Evolutionary conservation across 2,329 filamentous ascomycete species (phyloP).

Genomic region (Neospermospora avenae): DNA sequence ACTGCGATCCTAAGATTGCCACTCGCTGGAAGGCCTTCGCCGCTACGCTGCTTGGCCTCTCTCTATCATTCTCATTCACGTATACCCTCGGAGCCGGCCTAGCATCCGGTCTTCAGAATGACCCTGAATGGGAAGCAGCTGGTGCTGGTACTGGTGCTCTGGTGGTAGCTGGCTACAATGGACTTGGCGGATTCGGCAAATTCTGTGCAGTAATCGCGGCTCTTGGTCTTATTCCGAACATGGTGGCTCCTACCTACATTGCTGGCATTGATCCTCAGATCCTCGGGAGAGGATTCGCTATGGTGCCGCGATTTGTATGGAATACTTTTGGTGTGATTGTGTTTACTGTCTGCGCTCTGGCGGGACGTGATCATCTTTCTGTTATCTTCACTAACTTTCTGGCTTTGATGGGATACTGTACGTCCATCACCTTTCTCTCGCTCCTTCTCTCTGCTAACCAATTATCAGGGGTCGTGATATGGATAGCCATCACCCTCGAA

Average conservation of each 20-base stretch:
- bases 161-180: conserved; percentile 58
- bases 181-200: conserved; percentile 59
- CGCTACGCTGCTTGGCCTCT: conserved; percentile 54
- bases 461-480: conserved; percentile 51
- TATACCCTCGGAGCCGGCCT: conserved; percentile 61
- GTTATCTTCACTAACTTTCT: conserved; percentile 68
- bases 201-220: conserved; percentile 65
- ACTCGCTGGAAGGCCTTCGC: conserved; percentile 47
- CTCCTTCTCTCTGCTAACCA: not conserved
- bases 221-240: conserved; percentile 62
- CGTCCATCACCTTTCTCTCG: not conserved
- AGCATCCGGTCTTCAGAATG: conserved; percentile 51
- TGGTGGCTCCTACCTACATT: conserved; percentile 62
- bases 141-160: conserved; percentile 58
- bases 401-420: conserved; percentile 66
- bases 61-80: conserved; percentile 56
- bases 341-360: conserved; percentile 62
- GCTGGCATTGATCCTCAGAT: conserved; percentile 67
- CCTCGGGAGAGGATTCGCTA: conserved; percentile 54
- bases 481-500: conserved; percentile 58
- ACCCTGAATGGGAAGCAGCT: conserved; percentile 57
- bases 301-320: conserved; percentile 62
- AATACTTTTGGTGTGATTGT: conserved; percentile 59
- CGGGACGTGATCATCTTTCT: conserved; percentile 56
- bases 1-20: conserved; percentile 51